A percentile compares a stretch with the other conserved stretches of the same genome.
phyloP scores from a whole-genome alignment of 164 flowering plant species.

The Stephania japonica region DNA sequence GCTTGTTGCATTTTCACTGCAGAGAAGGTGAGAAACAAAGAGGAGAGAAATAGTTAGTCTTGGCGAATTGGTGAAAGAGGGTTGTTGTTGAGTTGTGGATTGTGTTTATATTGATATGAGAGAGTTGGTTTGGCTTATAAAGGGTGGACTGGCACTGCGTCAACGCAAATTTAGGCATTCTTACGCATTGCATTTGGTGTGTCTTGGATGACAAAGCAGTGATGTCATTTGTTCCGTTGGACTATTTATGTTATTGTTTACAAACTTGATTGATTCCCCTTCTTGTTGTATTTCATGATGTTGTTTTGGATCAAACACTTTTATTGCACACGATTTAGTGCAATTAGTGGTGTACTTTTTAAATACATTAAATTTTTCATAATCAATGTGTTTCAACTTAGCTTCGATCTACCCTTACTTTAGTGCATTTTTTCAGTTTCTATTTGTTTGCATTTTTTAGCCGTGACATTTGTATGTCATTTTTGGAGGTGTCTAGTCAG shows the following conservation, averaged over 20 bases:
- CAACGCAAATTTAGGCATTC: not conserved
- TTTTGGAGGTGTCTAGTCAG: no score
- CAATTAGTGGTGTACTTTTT: no score
- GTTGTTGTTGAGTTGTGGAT: not conserved
- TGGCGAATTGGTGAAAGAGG: not conserved
- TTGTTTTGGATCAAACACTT: not conserved
- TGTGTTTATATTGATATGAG: not conserved
- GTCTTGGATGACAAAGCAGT: not conserved
- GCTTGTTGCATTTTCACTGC: conserved; percentile 42
- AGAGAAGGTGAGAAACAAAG: not conserved
- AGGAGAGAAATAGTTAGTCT: not conserved
- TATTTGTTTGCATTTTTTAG: no score
- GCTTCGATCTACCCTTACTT: no score
- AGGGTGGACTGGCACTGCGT: conserved; percentile 3
- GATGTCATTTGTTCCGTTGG: not conserved
- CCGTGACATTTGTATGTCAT: no score
- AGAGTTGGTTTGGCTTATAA: not conserved
- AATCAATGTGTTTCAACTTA: no score
- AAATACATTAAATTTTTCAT: no score
- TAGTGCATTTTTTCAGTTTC: no score
- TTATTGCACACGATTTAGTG: no score
- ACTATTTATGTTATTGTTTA: not conserved
- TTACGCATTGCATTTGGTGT: conserved; percentile 3
- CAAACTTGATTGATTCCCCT: not conserved
- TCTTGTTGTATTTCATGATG: not conserved